Evolutionary conservation across 345 rosid species (phyloP), one percentile per base, ranked within the genome.

Genomic region (Brassica incana): DNA sequence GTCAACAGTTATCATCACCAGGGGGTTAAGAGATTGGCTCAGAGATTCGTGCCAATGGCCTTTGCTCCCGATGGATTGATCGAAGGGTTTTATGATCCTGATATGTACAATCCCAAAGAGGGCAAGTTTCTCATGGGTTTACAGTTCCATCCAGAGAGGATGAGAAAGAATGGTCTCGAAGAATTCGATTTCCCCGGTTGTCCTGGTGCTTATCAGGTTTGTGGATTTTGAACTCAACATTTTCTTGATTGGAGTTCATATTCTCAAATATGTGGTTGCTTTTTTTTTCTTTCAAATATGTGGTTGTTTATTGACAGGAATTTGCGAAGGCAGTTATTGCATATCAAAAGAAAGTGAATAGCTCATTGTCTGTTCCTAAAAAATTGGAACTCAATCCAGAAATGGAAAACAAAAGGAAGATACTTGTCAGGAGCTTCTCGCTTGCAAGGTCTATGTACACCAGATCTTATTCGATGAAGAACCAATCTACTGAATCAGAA

Each of bases 1-100:
- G 98, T 93, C 36, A 93, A 91, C 54, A 91, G 98, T 76, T 93
- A 93, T 82, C 98, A 93, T 45, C 98, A 93, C 74, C 97, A 93
- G 84, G 95, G 98, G 8, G 94, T 93, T 23, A 93, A 89, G 83
- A 88, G 80, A 77, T 82, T 90, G 76, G 94, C 92, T 0, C 85
- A 84, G 29, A 83, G 97, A 65, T 91, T 93, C 7, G 87, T 89
- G 45, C 92, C 97, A 0, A 91, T 89, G 95, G 95, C 95, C 15
- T 91, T 86, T 71, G 88, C 94, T 1, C 90, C 91, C 0, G 98
- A 93, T 83, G 98, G 90, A 8, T 81, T 93, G 78, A 83, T 90
- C n/a, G 97, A 93, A 83, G 97, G 97, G 61, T 93, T 93, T 67
- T 93, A 93, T 70, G 98, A 93, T 78, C 92, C 95, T 7, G 89